phyloP scores from a whole-genome alignment of 768 basidiomycete species.

The Auriculariales sp. region DNA sequence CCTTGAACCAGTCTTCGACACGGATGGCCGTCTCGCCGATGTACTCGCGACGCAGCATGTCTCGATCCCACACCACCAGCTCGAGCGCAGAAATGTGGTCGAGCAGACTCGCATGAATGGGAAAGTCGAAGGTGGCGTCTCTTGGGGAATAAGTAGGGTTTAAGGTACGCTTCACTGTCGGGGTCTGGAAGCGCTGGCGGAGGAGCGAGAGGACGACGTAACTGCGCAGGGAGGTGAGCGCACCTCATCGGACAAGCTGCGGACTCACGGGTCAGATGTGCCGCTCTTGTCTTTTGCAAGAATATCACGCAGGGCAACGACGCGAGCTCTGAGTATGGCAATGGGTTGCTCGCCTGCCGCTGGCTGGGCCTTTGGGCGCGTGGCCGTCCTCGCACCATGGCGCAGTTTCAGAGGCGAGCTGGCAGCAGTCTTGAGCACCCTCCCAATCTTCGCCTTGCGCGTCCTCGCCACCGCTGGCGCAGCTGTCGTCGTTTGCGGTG shows the following conservation, averaged over 20 bases:
- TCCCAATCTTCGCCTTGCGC: conserved; percentile 28
- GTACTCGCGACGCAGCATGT: conserved; percentile 81
- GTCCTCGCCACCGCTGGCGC: background rate
- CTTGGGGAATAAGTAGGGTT: conserved; percentile 53
- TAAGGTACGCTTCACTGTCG: conserved; percentile 55
- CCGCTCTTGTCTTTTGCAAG: conserved; percentile 51
- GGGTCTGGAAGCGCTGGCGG: conserved; percentile 49
- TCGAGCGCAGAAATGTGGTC: conserved; percentile 65
- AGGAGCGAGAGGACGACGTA: conserved; percentile 57
- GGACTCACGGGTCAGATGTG: conserved; percentile 62
- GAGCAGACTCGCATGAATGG: conserved; percentile 62
- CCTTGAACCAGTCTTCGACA: conserved; percentile 70
- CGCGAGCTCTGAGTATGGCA: conserved; percentile 51
- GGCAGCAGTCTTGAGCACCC: conserved; percentile 47
- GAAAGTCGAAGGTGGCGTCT: conserved; percentile 82
- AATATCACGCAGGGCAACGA: conserved; percentile 48
- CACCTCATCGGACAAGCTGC: background rate
- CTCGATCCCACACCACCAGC: conserved; percentile 88
- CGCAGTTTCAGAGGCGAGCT: conserved; percentile 35
- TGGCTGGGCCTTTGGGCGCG: conserved; percentile 26
- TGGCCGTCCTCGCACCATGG: conserved; percentile 23
- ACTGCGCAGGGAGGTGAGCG: conserved; percentile 19
- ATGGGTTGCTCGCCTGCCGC: conserved; percentile 48
- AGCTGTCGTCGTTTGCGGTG: background rate
- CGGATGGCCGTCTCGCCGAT: conserved; percentile 74